These are phyloP conservation scores for Powellomyces hirtus DNA, from an alignment of 192 early-diverging fungal species.

Conservation along the genomic window DNA sequence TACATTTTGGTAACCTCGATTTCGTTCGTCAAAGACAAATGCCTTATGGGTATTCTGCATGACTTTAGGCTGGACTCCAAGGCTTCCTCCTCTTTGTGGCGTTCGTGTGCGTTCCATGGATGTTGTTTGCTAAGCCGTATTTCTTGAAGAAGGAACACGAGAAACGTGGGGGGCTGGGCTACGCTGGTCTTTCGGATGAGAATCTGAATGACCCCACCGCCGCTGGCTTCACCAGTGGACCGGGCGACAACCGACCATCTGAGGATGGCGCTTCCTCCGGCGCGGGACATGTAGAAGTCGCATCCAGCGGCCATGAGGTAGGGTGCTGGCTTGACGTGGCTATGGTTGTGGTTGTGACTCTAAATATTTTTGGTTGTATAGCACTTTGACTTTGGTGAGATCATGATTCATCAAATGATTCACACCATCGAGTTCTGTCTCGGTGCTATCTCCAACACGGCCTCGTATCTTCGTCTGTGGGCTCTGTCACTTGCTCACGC, in stretches of 20 bases:
- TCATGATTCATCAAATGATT: constrained; percentile 96
- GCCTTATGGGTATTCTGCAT: no score
- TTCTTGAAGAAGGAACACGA: constrained; percentile 78
- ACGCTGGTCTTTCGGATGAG: constrained; percentile 47
- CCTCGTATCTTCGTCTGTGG: constrained; percentile 98
- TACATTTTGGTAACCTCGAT: no score
- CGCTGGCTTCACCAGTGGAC: neutral
- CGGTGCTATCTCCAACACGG: constrained; percentile 95
- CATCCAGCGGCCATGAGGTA: constrained; percentile 32
- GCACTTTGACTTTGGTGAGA: constrained; percentile 92
- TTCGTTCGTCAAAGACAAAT: no score
- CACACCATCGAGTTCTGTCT: constrained; percentile 99
- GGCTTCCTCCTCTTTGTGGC: constrained; percentile 76
- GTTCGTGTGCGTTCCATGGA: constrained; percentile 92
- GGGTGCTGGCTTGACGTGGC: no score
- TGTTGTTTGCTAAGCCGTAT: constrained; percentile 91
- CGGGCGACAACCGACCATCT: constrained; percentile 6
- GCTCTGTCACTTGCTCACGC: constrained; percentile 96
- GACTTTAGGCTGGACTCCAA: constrained; percentile 65
- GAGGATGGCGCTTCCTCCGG: neutral
- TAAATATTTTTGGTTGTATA: no score
- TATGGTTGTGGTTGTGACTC: no score
- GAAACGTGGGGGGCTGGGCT: constrained; percentile 56
- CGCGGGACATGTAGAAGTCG: constrained; percentile 37
- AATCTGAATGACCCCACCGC: constrained; percentile 17